phyloP scores from a whole-genome alignment of 2,329 filamentous ascomycete genomes.

The Colletotrichum chrysophilum region DNA sequence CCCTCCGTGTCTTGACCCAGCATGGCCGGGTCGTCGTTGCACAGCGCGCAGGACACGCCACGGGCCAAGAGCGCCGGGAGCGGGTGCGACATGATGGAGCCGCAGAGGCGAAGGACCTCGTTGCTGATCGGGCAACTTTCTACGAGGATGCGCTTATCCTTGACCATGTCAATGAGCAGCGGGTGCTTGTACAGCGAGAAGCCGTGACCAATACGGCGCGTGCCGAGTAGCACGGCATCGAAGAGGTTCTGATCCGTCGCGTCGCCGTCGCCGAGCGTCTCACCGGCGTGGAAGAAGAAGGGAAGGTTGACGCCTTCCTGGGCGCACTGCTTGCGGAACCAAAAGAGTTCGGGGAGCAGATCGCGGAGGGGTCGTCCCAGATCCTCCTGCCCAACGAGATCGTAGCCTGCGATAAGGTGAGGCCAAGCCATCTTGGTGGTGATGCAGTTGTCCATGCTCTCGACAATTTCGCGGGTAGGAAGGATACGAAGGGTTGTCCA shows the following conservation, averaged over 20 bases:
- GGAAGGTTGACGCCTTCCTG: conserved; percentile 77
- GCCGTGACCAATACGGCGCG: conserved; percentile 80
- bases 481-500: conserved; percentile 74
- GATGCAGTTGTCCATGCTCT: conserved; percentile 83
- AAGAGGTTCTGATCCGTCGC: conserved; percentile 64
- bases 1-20: conserved; percentile 77
- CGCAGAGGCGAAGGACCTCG: conserved; percentile 75
- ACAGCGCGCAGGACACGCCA: conserved; percentile 77
- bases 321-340: conserved; percentile 81
- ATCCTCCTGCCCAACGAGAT: conserved; percentile 85
- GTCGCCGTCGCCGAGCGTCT: conserved; percentile 64
- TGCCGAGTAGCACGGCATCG: conserved; percentile 80
- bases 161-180: conserved; percentile 78
- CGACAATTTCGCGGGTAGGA: conserved; percentile 68
- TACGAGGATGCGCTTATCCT: conserved; percentile 79
- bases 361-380: conserved; percentile 72
- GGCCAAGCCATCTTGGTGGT: conserved; percentile 75
- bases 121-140: conserved; percentile 86
- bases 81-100: conserved; percentile 73
- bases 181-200: conserved; percentile 86
- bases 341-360: conserved; percentile 79
- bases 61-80: conserved; percentile 78
- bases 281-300: conserved; percentile 89
- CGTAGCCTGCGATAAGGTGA: conserved; percentile 78
- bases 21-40: conserved; percentile 83